Percentiles rank a stretch among this genome's conserved stretches.
These are phyloP conservation scores for Corylus americana DNA, from an alignment of 306 rosid genomes.

Conservation along the genomic window DNA sequence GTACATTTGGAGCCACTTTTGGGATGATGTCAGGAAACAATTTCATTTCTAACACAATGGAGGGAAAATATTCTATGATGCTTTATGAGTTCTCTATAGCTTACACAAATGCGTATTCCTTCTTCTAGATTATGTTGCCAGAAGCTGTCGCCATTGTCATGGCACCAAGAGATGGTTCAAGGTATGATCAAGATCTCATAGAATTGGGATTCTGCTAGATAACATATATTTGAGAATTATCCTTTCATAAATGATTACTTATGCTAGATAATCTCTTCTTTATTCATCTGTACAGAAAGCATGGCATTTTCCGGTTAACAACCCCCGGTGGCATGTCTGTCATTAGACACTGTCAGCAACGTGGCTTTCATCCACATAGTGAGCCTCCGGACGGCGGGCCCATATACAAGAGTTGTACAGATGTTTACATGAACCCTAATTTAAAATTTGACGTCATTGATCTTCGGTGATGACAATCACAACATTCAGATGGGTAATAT, in stretches of 20 bases:
- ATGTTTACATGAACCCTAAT: conserved; percentile 86
- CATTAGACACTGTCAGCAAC: conserved; percentile 81
- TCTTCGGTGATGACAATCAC: conserved; percentile 57
- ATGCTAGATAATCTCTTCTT: conserved; percentile 1
- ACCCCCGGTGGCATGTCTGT: conserved; percentile 91
- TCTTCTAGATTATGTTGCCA: conserved; percentile 88
- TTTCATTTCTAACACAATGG: neutral
- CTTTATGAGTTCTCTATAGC: conserved; percentile 12
- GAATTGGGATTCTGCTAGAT: neutral
- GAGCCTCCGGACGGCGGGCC: conserved; percentile 96
- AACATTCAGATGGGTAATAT: conserved; percentile 7
- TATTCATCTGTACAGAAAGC: conserved; percentile 57
- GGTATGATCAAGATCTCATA: conserved; percentile 47
- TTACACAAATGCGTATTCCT: conserved; percentile 22
- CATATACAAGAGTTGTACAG: conserved; percentile 79
- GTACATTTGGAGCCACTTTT: neutral
- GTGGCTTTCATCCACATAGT: conserved; percentile 86
- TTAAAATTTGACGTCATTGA: conserved; percentile 87
- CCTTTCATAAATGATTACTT: neutral
- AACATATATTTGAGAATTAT: neutral
- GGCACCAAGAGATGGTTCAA: conserved; percentile 84
- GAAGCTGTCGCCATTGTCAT: conserved; percentile 97
- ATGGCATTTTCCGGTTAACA: conserved; percentile 94
- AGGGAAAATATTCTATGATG: neutral
- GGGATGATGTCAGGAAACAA: neutral